Percentiles rank a stretch among this genome's conserved stretches.
phyloP scores from a whole-genome alignment of 73 alveolate genomes.

The Paramecium tetraurelia region DNA sequence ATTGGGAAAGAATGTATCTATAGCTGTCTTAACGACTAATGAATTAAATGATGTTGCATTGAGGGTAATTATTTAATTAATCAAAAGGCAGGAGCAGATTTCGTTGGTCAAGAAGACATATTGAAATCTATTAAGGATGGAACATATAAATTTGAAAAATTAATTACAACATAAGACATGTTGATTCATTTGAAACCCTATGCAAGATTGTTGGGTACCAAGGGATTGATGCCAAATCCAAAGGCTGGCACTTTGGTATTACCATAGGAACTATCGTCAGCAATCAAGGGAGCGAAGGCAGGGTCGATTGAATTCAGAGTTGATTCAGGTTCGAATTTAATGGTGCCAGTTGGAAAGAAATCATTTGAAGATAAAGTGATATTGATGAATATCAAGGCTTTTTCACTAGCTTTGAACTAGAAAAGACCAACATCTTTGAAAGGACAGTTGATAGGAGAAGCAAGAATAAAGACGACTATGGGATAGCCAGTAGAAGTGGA shows the following conservation, averaged over 20 bases:
- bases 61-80: neutral
- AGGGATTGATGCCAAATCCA: constrained; percentile 84
- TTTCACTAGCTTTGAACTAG: constrained; percentile 52
- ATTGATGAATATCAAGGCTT: constrained; percentile 58
- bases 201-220: constrained; percentile 81
- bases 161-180: constrained; percentile 70
- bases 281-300: constrained; percentile 60
- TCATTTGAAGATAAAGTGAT: constrained; percentile 63
- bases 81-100: constrained; percentile 77
- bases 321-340: constrained; percentile 60
- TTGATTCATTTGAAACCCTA: constrained; percentile 60
- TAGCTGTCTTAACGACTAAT: constrained; percentile 68
- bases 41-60: constrained; percentile 42
- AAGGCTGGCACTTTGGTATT: constrained; percentile 75
- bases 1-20: constrained; percentile 53
- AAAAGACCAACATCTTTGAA: constrained; percentile 69
- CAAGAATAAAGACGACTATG: constrained; percentile 47
- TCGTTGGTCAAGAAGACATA: constrained; percentile 59
- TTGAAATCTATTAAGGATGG: constrained; percentile 62
- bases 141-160: constrained; percentile 71
- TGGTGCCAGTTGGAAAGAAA: constrained; percentile 68
- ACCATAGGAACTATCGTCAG: constrained; percentile 47
- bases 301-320: constrained; percentile 73
- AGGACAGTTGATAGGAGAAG: constrained; percentile 56
- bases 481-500: constrained; percentile 46